Percentiles rank a stretch among this genome's conserved stretches.
These are phyloP conservation scores for Trypanosoma congolense DNA, from an alignment of 208 protist species.

Conservation along the genomic window DNA sequence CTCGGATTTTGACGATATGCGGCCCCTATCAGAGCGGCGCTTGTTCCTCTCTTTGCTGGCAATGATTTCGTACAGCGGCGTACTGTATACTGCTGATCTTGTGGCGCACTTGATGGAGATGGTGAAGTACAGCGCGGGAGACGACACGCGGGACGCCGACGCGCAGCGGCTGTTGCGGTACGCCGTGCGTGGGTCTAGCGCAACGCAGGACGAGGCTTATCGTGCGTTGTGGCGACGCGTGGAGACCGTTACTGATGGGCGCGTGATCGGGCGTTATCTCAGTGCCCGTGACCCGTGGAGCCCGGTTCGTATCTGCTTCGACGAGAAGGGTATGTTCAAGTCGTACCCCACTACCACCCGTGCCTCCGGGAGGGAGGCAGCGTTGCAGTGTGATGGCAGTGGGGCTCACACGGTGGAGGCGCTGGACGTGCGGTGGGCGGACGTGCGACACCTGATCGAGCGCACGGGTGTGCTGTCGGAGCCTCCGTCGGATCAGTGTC, in stretches of 20 bases:
- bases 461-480: conserved; percentile 28
- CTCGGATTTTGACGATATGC: conserved; percentile 47
- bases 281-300: conserved; percentile 67
- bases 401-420: conserved; percentile 38
- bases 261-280: conserved; percentile 78
- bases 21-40: conserved; percentile 54
- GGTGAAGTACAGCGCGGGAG: conserved; percentile 72
- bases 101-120: conserved; percentile 86
- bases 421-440: conserved; percentile 59
- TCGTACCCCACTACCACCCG: conserved; percentile 34
- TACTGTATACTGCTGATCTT: conserved; percentile 74
- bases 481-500: conserved; percentile 6
- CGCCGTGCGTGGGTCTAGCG: conserved; percentile 60
- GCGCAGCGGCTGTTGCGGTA: conserved; percentile 72
- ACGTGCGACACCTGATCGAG: conserved; percentile 49
- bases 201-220: conserved; percentile 44
- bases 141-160: conserved; percentile 46
- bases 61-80: conserved; percentile 75
- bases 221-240: conserved; percentile 53
- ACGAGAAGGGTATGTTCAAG: conserved; percentile 39
- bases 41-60: conserved; percentile 72
- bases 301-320: conserved; percentile 53
- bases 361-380: conserved; percentile 15
- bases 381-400: background rate
- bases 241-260: conserved; percentile 48